Evolutionary conservation across 371 early-diverging fungal genomes (phyloP), one percentile per base, ranked within the genome.

Genomic region (Blastocladiella emersonii): DNA sequence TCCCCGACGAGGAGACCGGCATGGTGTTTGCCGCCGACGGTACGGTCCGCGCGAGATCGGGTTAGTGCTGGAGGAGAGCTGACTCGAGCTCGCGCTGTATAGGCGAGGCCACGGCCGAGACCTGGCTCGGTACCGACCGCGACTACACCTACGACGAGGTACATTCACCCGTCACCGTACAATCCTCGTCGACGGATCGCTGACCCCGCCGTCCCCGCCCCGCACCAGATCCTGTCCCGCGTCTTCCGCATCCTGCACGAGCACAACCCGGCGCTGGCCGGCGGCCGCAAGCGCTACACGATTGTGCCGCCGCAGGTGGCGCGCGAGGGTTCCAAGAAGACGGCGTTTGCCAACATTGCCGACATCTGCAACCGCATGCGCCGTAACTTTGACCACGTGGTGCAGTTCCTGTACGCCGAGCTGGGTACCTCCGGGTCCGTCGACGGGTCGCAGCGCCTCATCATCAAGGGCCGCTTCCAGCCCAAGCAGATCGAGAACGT

Each of bases 401-500:
- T 93, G 71, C 93, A 95, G 75, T 99, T 87, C 81, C 81, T 99
- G 71, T 96, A 92, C 75, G 89, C 95, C 53, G 99, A 99, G 83
- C 83, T 99, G 86, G 96, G 98, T 76, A 95, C 98, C 21, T 89
- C 85, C 44, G 99, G 99, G 48, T 95, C 98, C 32, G 84, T 98
- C 60, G 99, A 99, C 73, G 91, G 93, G 65, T 82, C 82, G 57
- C 90, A 92, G 70, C 86, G 95, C 44, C 76, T 99, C 63, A 80
- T 98, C 53, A 93, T 99, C 77, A 94, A 95, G 85, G 99, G 99
- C 63, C 85, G 90, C 64, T 99, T 95, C 89, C 91, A 94, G 76
- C 98, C 93, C 76, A 93, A 94, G 80, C 98, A 99, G 76, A 93
- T 99, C 59, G 99, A 99, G 77, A 94, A 90, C 65, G 92, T 99